Base-by-base conservation (phyloP, 2,329 filamentous ascomycete species). In the Sphaerulina vaccinii region DNA sequence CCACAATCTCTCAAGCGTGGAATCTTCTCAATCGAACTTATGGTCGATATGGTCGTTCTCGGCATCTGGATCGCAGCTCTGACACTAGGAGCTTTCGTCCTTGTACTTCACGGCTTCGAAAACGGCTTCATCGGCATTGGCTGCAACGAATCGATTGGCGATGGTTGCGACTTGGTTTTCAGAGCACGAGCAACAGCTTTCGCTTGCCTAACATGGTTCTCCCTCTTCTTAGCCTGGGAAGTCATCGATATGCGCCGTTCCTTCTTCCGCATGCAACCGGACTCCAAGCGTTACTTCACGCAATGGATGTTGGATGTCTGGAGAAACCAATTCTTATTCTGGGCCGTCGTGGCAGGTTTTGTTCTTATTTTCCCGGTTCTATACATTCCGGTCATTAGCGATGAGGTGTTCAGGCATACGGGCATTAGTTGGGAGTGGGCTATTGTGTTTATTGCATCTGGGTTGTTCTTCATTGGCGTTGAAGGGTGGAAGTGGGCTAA, bases 21-120 rank as follows among this genome's bases (percentile, higher is more conserved):
- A 57, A 84, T 92, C 42, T 93, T 93, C 70, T 90, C 87, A 11
- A 79, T 79, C 66, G 86, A 93, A 71, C 80, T 93, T 59, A 79
- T 91, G 41, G 71, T 86, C 57, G 89, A 93, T 69, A 91, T 90
- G 80, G 67, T 89, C 10, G 83, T 90, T 15, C 91, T 92, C 65
- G 89, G 89, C 21, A 64, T 84, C 59, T 85, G 87, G 75, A 90
- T 92, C 83, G 86, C 87, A 1, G 79, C 77, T 2, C 82, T 88
- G 56, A 67, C 59, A 60, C 76, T 87, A 1, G 73, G 76, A 3
- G 74, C 80, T 36, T 88, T 88, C 69, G 73, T 79, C 1, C 73
- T 88, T 8, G 81, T 87, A 13, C 72, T 87, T 52, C 88, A 81
- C 64, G 79, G 82, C 23, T 75, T 79, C 56, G 82, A 82, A n/a